Evolutionary conservation across 345 rosid genomes (phyloP), one percentile per base, ranked within the genome.

Genomic region (Sisymbrium altissimum): DNA sequence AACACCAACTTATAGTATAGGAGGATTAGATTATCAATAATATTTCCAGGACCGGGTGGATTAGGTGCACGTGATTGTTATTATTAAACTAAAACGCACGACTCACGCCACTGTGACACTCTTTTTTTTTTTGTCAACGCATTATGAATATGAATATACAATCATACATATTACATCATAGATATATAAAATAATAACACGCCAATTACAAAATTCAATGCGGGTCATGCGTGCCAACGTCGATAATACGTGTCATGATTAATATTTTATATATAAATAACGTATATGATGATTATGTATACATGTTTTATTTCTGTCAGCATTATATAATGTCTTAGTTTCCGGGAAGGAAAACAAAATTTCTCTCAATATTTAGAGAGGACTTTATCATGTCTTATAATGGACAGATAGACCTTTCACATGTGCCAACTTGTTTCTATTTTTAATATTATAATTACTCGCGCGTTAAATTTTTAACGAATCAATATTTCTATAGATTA

Each of bases 51-150:
- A 76, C 71, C 53, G 58, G 52, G 65, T 70, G 70, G 60, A 64
- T 69, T 69, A 70, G 80, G 80, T 76, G 61, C 75, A 76, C 80
- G 75, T 76, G 80, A 55, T 57, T 76, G 33, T 63, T 3, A 56
- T 27, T 70, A 76, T 38, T 70, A 52, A 63, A 69, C n/a, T 18
- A 36, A 44, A 14, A 18, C 2, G 53, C 80, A 55, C 71, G 60
- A 56, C 70, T 54, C 80, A 76, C 71, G 71, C 71, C 64, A 62
- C 64, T 35, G 8, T 30, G 7, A 53, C 43, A 33, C n/a, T n/a
- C n/a, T n/a, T 15, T 6, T 45, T 33, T 49, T 23, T 35, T 56
- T 46, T 57, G 60, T 74, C 72, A 74, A 74, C 53, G 52, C 52
- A 73, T 38, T 45, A 57, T 46, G 41, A 35, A 52, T 53, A 63